phyloP scores from a whole-genome alignment of 495 filamentous ascomycete species.

The Podospora australis region DNA sequence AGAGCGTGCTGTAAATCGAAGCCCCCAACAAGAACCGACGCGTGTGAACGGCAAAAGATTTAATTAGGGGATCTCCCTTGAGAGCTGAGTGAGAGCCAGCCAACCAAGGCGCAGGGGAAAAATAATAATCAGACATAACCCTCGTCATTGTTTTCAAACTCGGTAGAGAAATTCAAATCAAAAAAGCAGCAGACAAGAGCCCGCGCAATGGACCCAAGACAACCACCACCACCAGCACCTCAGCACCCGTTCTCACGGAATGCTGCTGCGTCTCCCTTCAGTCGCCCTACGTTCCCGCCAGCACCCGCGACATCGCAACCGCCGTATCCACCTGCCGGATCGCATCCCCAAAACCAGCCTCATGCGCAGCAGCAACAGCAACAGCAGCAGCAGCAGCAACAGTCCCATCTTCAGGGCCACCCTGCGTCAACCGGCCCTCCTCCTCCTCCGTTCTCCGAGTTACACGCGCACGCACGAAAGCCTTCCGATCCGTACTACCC shows the following conservation, averaged over 20 bases:
- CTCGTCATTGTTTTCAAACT: constrained; percentile 15
- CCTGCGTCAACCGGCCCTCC: constrained; percentile 14
- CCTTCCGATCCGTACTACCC: constrained; percentile 44
- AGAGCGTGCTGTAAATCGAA: too few relatives aligned
- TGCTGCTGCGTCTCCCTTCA: constrained; percentile 28
- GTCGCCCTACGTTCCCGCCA: constrained; percentile 28
- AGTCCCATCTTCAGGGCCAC: constrained; percentile 10
- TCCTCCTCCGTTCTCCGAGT: constrained; percentile 39
- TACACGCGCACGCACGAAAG: constrained; percentile 45
- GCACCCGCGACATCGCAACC: constrained; percentile 22
- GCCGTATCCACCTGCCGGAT: constrained; percentile 21
- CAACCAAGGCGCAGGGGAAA: constrained; percentile 2
- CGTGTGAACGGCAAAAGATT: too few relatives aligned
- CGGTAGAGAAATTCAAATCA: too few relatives aligned
- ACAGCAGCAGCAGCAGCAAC: constrained; percentile 2
- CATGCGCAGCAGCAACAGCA: constrained; percentile 2
- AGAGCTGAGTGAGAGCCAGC: neutral
- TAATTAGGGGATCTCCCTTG: neutral
- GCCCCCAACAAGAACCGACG: too few relatives aligned
- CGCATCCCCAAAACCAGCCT: constrained; percentile 15
- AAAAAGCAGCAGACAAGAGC: too few relatives aligned
- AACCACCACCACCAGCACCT: constrained; percentile 24
- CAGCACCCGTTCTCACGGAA: constrained; percentile 36
- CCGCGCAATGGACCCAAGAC: constrained; percentile 36
- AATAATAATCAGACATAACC: constrained; percentile 13